Evolutionary conservation across 1,139 yeast species (phyloP).

Genomic region (Kurtzmaniella quercitrusa): DNA sequence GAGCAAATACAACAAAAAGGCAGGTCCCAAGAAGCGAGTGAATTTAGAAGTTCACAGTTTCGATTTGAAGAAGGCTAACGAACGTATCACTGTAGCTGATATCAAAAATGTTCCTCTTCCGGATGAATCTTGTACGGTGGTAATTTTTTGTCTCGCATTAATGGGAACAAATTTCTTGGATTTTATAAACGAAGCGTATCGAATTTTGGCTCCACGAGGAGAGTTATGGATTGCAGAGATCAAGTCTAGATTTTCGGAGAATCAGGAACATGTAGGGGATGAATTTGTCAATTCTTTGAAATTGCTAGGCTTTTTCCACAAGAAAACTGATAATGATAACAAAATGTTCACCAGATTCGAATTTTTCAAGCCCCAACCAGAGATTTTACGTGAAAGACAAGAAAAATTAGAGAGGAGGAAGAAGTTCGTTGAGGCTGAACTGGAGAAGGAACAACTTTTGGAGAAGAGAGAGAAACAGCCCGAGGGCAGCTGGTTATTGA

Average conservation of each 20-base stretch:
- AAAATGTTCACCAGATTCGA: conserved; percentile 95
- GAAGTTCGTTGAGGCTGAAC: conserved; percentile 69
- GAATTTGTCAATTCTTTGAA: conserved; percentile 79
- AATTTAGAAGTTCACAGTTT: conserved; percentile 76
- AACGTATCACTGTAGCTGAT: conserved; percentile 91
- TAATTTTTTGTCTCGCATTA: conserved; percentile 84
- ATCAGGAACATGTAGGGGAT: conserved; percentile 42
- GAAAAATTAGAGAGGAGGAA: conserved; percentile 61
- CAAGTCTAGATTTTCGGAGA: conserved; percentile 79
- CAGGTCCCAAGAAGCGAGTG: conserved; percentile 32
- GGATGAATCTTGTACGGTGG: conserved; percentile 76
- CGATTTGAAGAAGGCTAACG: conserved; percentile 83
- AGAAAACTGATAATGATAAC: conserved; percentile 78
- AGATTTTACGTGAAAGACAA: conserved; percentile 60
- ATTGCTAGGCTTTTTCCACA: conserved; percentile 80
- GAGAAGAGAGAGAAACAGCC: conserved; percentile 52
- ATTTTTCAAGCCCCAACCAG: conserved; percentile 81
- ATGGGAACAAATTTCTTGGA: conserved; percentile 98
- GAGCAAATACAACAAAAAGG: conserved; percentile 17
- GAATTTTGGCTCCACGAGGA: conserved; percentile 85
- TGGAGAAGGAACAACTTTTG: conserved; percentile 56
- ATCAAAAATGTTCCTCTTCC: conserved; percentile 82
- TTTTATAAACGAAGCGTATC: conserved; percentile 82
- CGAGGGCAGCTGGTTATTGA: conserved; percentile 84
- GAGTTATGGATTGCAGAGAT: conserved; percentile 98